Evolutionary conservation across 31 red algal species (phyloP).

Genomic region (Asparagopsis taxiformis): DNA sequence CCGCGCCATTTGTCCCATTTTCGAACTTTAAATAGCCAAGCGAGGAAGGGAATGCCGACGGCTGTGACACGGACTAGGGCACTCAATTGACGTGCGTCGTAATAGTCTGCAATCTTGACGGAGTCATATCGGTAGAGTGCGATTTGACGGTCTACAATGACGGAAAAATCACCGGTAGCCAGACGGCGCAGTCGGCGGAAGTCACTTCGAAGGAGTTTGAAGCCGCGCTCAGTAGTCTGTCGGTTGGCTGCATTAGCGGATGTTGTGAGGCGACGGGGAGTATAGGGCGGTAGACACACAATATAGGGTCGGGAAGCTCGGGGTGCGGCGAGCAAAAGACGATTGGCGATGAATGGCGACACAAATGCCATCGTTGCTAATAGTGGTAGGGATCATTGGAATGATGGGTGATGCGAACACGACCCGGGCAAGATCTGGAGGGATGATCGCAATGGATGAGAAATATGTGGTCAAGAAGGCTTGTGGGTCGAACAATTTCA

Average conservation of each 20-base stretch:
- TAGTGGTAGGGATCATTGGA: too few species aligned
- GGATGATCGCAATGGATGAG: too few species aligned
- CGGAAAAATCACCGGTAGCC: constrained; percentile 41
- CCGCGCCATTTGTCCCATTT: constrained; percentile 56
- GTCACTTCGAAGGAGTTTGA: constrained; percentile 49
- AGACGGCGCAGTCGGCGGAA: constrained; percentile 33
- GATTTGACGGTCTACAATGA: constrained; percentile 28
- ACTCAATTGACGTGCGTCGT: constrained; percentile 59
- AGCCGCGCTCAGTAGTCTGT: constrained; percentile 49
- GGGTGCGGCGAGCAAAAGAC: background rate
- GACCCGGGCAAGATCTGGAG: too few species aligned
- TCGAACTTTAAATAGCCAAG: constrained; percentile 52
- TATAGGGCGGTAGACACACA: background rate
- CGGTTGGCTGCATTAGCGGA: constrained; percentile 1
- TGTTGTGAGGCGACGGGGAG: constrained; percentile 2
- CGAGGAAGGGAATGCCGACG: constrained; percentile 56
- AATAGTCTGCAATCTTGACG: constrained; percentile 47
- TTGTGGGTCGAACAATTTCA: too few species aligned
- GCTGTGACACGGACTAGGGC: constrained; percentile 27
- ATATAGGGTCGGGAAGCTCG: background rate
- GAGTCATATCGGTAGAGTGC: constrained; percentile 50
- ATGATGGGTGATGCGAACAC: too few species aligned
- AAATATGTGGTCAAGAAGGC: too few species aligned
- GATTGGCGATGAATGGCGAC: background rate
- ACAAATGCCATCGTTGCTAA: background rate